These are phyloP conservation scores for Colletotrichum agaves DNA, from an alignment of 2,329 filamentous ascomycete species.

Conservation along the genomic window DNA sequence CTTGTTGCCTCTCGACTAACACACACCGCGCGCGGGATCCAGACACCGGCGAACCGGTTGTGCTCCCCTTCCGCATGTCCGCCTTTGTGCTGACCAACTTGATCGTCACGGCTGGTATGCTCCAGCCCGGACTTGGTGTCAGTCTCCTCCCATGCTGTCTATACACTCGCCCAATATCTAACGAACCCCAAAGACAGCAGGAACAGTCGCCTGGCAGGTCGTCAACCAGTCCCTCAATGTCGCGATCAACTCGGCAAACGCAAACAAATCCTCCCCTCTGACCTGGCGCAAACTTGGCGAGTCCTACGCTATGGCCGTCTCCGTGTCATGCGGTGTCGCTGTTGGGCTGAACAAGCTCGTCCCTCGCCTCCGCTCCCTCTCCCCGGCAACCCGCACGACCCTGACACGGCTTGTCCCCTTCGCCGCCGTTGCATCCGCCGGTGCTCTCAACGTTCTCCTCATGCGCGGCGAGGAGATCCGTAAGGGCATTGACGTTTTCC, in stretches of 20 bases:
- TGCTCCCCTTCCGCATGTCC: constrained; percentile 98
- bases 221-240: constrained; percentile 98
- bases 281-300: constrained; percentile 83
- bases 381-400: constrained; percentile 78
- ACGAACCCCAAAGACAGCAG: constrained; percentile 68
- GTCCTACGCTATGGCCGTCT: constrained; percentile 92
- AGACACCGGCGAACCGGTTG: constrained; percentile 94
- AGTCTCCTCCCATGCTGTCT: constrained; percentile 39
- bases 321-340: constrained; percentile 92
- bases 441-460: constrained; percentile 93
- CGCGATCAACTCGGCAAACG: constrained; percentile 96
- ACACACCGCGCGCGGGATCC: constrained; percentile 34
- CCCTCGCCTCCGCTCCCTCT: constrained; percentile 80
- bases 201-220: constrained; percentile 93
- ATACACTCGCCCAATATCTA: constrained; percentile 24
- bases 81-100: constrained; percentile 93
- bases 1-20: constrained; percentile 25
- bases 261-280: constrained; percentile 95
- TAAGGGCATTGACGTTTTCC: constrained; percentile 91
- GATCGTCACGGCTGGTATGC: constrained; percentile 95
- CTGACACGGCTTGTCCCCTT: constrained; percentile 93
- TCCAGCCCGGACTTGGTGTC: constrained; percentile 86
- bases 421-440: constrained; percentile 91
- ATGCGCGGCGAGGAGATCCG: constrained; percentile 98
- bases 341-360: constrained; percentile 92